These are phyloP conservation scores for Daldinia concentrica DNA, from an alignment of 495 filamentous ascomycete genomes.

Conservation along the genomic window DNA sequence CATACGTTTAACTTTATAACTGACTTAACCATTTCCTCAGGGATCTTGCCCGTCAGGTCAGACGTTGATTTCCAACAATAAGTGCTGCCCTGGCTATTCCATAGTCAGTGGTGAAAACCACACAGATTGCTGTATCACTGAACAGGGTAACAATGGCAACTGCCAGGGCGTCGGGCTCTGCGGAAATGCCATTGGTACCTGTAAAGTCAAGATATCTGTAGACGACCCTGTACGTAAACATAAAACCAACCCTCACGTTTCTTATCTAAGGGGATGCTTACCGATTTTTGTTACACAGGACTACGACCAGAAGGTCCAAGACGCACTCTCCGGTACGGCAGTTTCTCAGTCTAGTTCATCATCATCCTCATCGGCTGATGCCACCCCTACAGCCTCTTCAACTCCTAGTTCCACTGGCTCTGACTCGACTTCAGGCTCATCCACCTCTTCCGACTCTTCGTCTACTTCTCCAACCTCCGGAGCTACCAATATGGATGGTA, in stretches of 20 bases:
- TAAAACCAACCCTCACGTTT: not conserved
- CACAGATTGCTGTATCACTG: slow-evolving; percentile 15
- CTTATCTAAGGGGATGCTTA: not conserved
- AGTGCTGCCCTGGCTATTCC: slow-evolving; percentile 24
- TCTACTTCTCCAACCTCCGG: not conserved
- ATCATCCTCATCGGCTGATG: not conserved
- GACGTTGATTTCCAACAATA: slow-evolving; percentile 16
- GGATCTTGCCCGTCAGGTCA: slow-evolving; percentile 4
- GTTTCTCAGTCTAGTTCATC: not conserved
- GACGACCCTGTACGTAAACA: not conserved
- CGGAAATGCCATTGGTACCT: not conserved
- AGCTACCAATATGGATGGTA: not conserved
- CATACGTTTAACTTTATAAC: not conserved
- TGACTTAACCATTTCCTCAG: not conserved
- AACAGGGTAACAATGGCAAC: not conserved
- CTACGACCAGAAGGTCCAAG: not conserved
- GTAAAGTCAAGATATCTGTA: not conserved
- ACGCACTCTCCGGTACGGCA: not conserved
- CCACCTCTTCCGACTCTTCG: not conserved
- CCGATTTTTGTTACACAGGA: not conserved
- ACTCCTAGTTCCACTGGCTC: not conserved
- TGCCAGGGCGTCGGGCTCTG: not conserved
- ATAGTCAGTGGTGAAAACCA: slow-evolving; percentile 3
- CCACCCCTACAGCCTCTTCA: not conserved
- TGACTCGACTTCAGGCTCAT: not conserved